Base-by-base conservation (phyloP, 768 basidiomycete genomes). In the Russula olivacea region DNA sequence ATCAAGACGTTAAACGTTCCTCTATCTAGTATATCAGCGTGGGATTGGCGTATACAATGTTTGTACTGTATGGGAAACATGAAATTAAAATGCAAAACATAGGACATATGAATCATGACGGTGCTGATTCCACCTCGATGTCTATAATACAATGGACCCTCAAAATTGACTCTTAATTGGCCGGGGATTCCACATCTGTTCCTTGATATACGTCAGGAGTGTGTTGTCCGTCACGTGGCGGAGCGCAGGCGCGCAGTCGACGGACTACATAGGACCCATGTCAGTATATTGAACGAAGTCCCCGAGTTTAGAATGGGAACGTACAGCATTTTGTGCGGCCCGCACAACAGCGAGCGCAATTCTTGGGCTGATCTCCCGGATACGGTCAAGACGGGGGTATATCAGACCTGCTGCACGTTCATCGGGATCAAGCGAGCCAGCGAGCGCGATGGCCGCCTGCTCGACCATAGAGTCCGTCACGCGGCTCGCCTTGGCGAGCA, bases 401-500 rank as follows among this genome's bases (percentile, higher is more conserved):
- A 98, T 72, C 45, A 94, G 79, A 45, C 83, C 88, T 32, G 76
- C 71, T 1, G 76, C 78, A 48, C 75, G 80, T 74, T 97, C 95
- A 41, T 89, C 86, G 15, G 70, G 65, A 1, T 83, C 90, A 52
- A 95, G 79, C 3, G 89, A 83, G 60, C 85, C 73, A 5, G 90
- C 86, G 48, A 97, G 80, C 6, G 91, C 91, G 45, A 90, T 79
- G 5, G 93, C 87, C 12, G 89, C 83, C 8, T 91, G 88, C 72
- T 96, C 93, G 28, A 97, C 87, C 90, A 98, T 93, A 66, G 78
- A 79, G 72, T 93, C 90, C 5, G 91, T 90, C 49, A 97, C 86
- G 28, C 77, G 77, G 1, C 78, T 76, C n/a, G 85, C 87, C 53
- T 84, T 81, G 61, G 86, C 78, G 52, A 93, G 78, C 70, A 93